phyloP scores from a whole-genome alignment of 106 monocot genomes.

The Hemerocallis citrina region DNA sequence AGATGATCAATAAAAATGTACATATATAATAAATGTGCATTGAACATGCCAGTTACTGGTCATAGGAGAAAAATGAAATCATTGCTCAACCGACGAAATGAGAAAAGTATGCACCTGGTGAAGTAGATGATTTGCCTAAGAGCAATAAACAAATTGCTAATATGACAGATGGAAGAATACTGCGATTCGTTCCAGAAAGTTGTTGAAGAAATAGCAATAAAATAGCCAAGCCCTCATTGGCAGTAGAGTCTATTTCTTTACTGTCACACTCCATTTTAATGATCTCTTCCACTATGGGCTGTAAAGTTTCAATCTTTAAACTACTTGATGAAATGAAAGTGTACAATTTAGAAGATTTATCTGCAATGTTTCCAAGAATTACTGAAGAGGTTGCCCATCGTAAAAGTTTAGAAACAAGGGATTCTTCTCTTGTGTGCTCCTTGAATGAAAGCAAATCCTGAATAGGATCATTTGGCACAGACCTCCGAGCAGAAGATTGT shows the following conservation, averaged over 20 bases:
- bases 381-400: constrained; percentile 49
- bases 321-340: not conserved
- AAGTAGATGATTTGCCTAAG: constrained; percentile 4
- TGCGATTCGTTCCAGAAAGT: constrained; percentile 21
- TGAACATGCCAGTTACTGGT: no score
- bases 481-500: constrained; percentile 5
- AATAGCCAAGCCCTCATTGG: constrained; percentile 29
- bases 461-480: constrained; percentile 10
- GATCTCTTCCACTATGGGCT: constrained; percentile 25
- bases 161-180: constrained; percentile 37
- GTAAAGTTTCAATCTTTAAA: constrained; percentile 19
- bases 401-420: constrained; percentile 38
- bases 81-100: no score
- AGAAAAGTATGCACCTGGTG: constrained; percentile 26
- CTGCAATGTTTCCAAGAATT: constrained; percentile 47
- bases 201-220: constrained; percentile 54
- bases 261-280: constrained; percentile 5
- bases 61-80: no score
- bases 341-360: constrained; percentile 2
- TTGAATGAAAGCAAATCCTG: not conserved
- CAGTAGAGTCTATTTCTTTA: constrained; percentile 4
- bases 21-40: not conserved
- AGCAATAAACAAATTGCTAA: constrained; percentile 49
- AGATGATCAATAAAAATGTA: not conserved
- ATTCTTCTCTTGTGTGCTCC: constrained; percentile 22